Evolutionary conservation across 768 basidiomycete species (phyloP).

Genomic region (Tylopilus plumbeoviolaceoides): DNA sequence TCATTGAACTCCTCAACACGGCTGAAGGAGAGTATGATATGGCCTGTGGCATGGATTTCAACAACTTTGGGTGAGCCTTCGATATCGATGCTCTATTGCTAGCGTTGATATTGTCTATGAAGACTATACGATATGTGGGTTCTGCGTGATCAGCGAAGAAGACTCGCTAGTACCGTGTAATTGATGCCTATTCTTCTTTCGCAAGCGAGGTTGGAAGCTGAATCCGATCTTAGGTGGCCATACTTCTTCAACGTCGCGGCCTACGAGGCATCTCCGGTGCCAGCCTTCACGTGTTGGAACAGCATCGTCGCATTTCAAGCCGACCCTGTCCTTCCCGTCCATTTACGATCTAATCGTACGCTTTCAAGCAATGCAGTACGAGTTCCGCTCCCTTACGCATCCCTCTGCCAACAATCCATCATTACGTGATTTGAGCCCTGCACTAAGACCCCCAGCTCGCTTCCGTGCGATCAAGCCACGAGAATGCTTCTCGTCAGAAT

Average conservation of each 20-base stretch:
- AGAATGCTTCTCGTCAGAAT: slow-evolving; percentile 33
- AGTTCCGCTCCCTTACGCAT: slow-evolving; percentile 10
- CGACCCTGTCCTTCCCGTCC: slow-evolving; percentile 38
- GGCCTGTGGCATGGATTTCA: slow-evolving; percentile 41
- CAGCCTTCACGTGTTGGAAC: slow-evolving; percentile 46
- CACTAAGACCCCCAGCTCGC: slow-evolving; percentile 13
- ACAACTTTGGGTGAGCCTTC: slow-evolving; percentile 27
- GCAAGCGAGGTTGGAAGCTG: neutral
- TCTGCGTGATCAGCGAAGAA: slow-evolving; percentile 18
- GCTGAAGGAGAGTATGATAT: slow-evolving; percentile 38
- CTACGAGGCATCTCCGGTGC: slow-evolving; percentile 36
- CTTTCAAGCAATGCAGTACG: slow-evolving; percentile 33
- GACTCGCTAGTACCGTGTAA: slow-evolving; percentile 15
- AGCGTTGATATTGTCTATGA: neutral
- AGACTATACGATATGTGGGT: slow-evolving; percentile 25
- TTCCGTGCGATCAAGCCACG: slow-evolving; percentile 15
- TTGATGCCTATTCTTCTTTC: neutral
- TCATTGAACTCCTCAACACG: slow-evolving; percentile 38
- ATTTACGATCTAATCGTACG: slow-evolving; percentile 35
- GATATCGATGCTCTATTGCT: neutral
- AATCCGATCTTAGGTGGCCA: slow-evolving; percentile 28
- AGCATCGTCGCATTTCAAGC: slow-evolving; percentile 39
- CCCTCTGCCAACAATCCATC: slow-evolving; percentile 9
- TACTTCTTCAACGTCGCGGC: slow-evolving; percentile 39
- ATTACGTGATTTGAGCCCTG: slow-evolving; percentile 15